Percentiles rank a stretch among this genome's conserved stretches.
Evolutionary conservation across 2,329 filamentous ascomycete genomes (phyloP).

Genomic region (Penicillium sp.): DNA sequence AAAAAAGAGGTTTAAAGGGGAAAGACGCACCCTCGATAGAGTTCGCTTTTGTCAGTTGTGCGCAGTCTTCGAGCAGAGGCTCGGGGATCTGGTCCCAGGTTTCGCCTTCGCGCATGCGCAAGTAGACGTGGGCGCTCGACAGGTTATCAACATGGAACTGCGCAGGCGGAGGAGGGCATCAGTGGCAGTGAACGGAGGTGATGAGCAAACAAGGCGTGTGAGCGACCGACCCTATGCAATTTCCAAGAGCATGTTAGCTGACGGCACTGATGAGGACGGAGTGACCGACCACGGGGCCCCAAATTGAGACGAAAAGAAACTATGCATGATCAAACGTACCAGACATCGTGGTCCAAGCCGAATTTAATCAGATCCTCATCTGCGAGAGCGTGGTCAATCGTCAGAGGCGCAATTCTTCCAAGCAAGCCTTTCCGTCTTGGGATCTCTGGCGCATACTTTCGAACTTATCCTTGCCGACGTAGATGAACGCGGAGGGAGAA

Average conservation of each 20-base stretch:
- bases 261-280: not conserved
- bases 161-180: conserved; percentile 1
- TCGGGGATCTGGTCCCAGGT: conserved; percentile 76
- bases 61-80: conserved; percentile 74
- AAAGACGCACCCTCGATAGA: conserved; percentile 74
- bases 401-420: conserved; percentile 9
- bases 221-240: conserved; percentile 27
- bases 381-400: conserved; percentile 34
- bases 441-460: conserved; percentile 63
- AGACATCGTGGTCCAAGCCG: conserved; percentile 92
- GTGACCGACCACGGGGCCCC: too few relatives aligned
- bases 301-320: not conserved
- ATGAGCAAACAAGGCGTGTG: not conserved
- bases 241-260: conserved; percentile 5
- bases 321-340: conserved; percentile 47
- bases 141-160: conserved; percentile 97
- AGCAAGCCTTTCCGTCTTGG: not conserved
- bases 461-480: conserved; percentile 98
- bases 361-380: conserved; percentile 92
- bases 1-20: not conserved
- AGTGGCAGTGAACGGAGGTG: conserved; percentile 2
- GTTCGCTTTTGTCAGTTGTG: conserved; percentile 97
- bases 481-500: conserved; percentile 76
- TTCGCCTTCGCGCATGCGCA: conserved; percentile 71
- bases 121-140: conserved; percentile 92